phyloP scores from a whole-genome alignment of 1,284 basidiomycete species.

The Cystobasidium sp. region DNA sequence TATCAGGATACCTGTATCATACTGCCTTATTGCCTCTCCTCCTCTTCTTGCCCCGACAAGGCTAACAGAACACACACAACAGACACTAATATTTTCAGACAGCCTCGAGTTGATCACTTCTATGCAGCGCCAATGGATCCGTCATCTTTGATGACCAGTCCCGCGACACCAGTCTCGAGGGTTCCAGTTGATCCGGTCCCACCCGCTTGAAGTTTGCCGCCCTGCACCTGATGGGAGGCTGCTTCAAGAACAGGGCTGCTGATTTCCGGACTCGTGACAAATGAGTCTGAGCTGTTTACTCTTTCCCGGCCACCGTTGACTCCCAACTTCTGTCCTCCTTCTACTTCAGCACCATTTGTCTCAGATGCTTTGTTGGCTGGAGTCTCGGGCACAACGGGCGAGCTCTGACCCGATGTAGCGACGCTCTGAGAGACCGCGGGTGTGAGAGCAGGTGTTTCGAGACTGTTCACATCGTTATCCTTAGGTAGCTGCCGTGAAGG shows the following conservation, averaged over 20 bases:
- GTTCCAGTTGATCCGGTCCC: neutral
- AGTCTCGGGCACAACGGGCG: neutral
- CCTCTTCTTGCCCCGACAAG: too few relatives aligned
- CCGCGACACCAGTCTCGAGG: conserved; percentile 25
- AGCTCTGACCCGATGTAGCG: neutral
- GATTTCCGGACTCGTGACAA: conserved; percentile 30
- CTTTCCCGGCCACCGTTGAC: neutral
- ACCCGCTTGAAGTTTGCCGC: neutral
- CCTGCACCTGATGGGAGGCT: neutral
- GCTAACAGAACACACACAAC: neutral
- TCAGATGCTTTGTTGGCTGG: neutral
- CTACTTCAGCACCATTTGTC: too few relatives aligned
- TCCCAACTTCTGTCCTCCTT: neutral
- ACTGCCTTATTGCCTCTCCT: too few relatives aligned
- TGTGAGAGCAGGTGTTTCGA: conserved; percentile 16
- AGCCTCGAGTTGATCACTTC: neutral
- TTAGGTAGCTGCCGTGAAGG: neutral
- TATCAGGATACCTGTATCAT: too few relatives aligned
- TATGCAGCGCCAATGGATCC: conserved; percentile 34
- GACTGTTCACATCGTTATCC: neutral
- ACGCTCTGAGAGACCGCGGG: neutral
- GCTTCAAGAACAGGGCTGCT: conserved; percentile 1
- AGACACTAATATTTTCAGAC: neutral
- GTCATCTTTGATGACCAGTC: conserved; percentile 35
- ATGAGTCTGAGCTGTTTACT: conserved; percentile 32